These are phyloP conservation scores for Hyaloperonospora brassicae DNA, from an alignment of 352 stramenopile genomes.

Conservation along the genomic window DNA sequence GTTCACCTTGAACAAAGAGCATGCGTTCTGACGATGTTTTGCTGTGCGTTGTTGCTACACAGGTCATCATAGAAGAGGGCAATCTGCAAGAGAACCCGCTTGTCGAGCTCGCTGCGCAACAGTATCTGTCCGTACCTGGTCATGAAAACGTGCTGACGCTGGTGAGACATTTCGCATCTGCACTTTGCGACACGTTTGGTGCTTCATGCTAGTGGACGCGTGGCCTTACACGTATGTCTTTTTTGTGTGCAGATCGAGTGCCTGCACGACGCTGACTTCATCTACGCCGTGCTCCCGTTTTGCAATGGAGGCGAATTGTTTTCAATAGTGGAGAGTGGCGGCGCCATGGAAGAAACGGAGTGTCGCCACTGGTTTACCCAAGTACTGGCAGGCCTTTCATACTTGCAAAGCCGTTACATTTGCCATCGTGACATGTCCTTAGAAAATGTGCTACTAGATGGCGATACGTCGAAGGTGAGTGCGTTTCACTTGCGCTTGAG, in stretches of 20 bases:
- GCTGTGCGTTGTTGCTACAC: conserved; percentile 1
- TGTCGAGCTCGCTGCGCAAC: conserved; percentile 76
- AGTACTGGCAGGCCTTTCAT: conserved; percentile 69
- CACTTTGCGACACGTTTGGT: not conserved
- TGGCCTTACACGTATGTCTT: not conserved
- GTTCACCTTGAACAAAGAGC: too few species aligned
- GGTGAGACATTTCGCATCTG: conserved; percentile 25
- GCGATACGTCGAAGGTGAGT: conserved; percentile 70
- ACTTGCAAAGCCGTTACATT: conserved; percentile 78
- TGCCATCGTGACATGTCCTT: conserved; percentile 71
- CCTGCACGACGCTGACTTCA: conserved; percentile 76
- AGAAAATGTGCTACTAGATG: conserved; percentile 70
- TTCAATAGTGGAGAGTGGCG: conserved; percentile 72
- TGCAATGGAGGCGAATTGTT: conserved; percentile 82
- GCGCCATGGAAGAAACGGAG: conserved; percentile 67
- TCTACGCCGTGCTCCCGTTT: conserved; percentile 80
- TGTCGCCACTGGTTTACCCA: conserved; percentile 82
- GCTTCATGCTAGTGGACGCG: not conserved
- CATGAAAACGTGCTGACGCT: conserved; percentile 80
- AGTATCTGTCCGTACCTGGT: conserved; percentile 70
- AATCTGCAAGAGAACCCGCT: conserved; percentile 85
- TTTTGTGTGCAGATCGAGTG: conserved; percentile 53
- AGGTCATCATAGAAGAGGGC: conserved; percentile 82
- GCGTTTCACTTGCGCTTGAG: not conserved
- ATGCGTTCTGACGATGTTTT: not conserved